Evolutionary conservation across 345 rosid species (phyloP), one percentile per base, ranked within the genome.

Genomic region (Eucalyptus pauciflora): DNA sequence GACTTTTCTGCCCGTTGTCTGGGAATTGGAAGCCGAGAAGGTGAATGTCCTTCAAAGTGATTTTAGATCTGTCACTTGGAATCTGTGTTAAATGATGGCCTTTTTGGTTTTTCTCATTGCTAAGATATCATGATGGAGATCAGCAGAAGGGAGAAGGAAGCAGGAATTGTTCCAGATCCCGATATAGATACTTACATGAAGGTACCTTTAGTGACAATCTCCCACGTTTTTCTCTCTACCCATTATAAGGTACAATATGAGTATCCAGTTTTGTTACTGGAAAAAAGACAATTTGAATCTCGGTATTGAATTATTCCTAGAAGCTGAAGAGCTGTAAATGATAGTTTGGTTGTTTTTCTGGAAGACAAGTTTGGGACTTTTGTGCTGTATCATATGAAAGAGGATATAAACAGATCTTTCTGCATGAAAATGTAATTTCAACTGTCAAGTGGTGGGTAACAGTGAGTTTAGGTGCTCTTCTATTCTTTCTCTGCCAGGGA

Each of bases 131-230:
- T 93, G 93, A 67, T 85, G 91, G 94, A 94, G 87, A 90, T 93
- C n/a, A 91, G 90, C 54, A 91, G 89, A 88, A 92, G 93, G 50
- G 96, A 94, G 91, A 94, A 91, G 86, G 89, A 90, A 87, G 93
- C 91, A 50, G 93, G 93, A 52, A 92, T 93, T 52, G 67, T 93
- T 48, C 95, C 95, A 7, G 93, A 94, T 88, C 93, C 92, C 5
- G 92, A 92, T 51, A 89, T 92, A 56, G 94, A 94, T 83, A 88
- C 92, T 31, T 94, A 92, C 88, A 92, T 94, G 93, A 93, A 93
- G 95, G 94, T 94, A 86, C 17, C n/a, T 52, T 2, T 29, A 50
- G 24, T 51, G 56, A n/a, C 46, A 33, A 18, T 76, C 46, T 76
- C 83, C 46, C 3, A 37, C 48, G 18, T 86, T 48, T 50, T 86